Percentiles rank a stretch among this genome's conserved stretches.
Conservation (phyloP, 108 stramenopile species). For the Skeletonema potamos region DNA sequence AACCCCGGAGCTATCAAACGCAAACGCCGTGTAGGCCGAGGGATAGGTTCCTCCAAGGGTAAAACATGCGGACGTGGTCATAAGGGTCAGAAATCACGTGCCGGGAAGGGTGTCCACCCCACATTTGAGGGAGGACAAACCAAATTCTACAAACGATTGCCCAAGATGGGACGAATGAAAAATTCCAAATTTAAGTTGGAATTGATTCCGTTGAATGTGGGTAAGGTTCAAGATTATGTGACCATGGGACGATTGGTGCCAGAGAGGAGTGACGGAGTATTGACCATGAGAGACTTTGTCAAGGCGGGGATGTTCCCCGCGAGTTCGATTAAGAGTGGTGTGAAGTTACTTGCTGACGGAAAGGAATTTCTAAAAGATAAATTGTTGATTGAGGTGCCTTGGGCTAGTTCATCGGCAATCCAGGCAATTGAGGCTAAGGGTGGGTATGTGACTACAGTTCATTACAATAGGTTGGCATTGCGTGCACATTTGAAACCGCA, state of each 20-base stretch:
- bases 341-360: slow-evolving; percentile 83
- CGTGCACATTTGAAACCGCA: slow-evolving; percentile 92
- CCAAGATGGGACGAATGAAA: slow-evolving; percentile 95
- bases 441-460: slow-evolving; percentile 94
- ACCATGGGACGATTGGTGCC: slow-evolving; percentile 91
- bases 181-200: slow-evolving; percentile 77
- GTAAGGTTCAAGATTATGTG: slow-evolving; percentile 85
- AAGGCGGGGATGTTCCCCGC: slow-evolving; percentile 81
- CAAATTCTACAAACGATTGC: slow-evolving; percentile 89
- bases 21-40: slow-evolving; percentile 92
- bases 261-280: slow-evolving; percentile 42
- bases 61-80: slow-evolving; percentile 97
- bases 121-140: slow-evolving; percentile 99
- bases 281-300: slow-evolving; percentile 93
- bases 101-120: slow-evolving; percentile 81
- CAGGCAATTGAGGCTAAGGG: slow-evolving; percentile 90
- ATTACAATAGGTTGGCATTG: slow-evolving; percentile 93
- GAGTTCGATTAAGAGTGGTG: slow-evolving; percentile 80
- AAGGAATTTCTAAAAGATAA: slow-evolving; percentile 61
- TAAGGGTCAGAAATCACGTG: slow-evolving; percentile 93
- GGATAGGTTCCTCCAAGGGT: slow-evolving; percentile 93
- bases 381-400: slow-evolving; percentile 88
- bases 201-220: slow-evolving; percentile 82
- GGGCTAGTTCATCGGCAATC: slow-evolving; percentile 88
- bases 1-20: slow-evolving; percentile 86